phyloP scores from a whole-genome alignment of 441 rosid species.

The Adansonia rubrostipa region DNA sequence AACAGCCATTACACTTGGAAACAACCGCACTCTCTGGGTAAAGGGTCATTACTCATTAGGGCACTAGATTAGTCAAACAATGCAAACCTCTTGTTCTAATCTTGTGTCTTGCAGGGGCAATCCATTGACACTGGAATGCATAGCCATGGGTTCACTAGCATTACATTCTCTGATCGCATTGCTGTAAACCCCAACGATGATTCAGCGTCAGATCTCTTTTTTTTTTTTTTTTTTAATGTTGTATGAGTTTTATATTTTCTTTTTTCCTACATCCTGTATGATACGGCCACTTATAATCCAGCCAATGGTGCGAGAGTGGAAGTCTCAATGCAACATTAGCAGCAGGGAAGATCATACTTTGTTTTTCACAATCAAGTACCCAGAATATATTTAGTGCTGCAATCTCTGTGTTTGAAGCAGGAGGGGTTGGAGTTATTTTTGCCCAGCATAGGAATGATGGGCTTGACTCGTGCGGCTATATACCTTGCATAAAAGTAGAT shows the following conservation, averaged over 20 bases:
- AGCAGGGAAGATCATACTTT: constrained; percentile 47
- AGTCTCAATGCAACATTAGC: constrained; percentile 46
- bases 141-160: constrained; percentile 31
- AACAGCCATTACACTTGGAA: constrained; percentile 53
- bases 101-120: constrained; percentile 38
- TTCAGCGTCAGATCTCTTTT: constrained; percentile 36
- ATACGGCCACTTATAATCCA: constrained; percentile 26
- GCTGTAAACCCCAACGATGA: constrained; percentile 26
- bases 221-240: background rate
- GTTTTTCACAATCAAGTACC: constrained; percentile 34
- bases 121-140: constrained; percentile 32
- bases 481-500: constrained; percentile 47
- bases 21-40: constrained; percentile 27
- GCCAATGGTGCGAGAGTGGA: constrained; percentile 38
- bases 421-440: constrained; percentile 47
- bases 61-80: background rate
- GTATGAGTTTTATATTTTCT: background rate
- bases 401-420: constrained; percentile 33
- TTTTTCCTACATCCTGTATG: constrained; percentile 3
- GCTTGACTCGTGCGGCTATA: constrained; percentile 25
- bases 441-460: constrained; percentile 34
- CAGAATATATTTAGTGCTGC: constrained; percentile 34
- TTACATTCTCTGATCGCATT: constrained; percentile 47
- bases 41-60: background rate
- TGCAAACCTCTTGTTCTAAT: background rate